Base-by-base conservation (phyloP, 768 basidiomycete species). In the Calocybe cyanea region DNA sequence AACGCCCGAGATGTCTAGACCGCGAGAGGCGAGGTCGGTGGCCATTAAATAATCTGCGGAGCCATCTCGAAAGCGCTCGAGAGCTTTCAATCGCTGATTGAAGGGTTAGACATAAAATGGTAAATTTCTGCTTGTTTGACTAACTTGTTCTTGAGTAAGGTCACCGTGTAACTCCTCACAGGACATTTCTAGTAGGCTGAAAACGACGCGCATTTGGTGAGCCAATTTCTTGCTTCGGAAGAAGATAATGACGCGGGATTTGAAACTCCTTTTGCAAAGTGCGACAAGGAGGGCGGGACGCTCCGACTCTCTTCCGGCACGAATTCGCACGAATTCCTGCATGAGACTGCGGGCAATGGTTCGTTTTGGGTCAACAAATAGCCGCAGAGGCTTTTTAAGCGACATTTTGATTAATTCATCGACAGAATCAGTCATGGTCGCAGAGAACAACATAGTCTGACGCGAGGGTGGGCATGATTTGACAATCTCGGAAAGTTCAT, bases 371-470 rank as follows among this genome's bases (percentile, higher is more conserved):
- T 98, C 96, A 17, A 99, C 94, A 62, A 97, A 97, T 24, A 98
- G 75, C 35, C 94, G 79, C 7, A 94, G 90, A 4, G 96, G 96
- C 62, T 87, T 92, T 63, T 92, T 87, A 39, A 98, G 69, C 10
- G 90, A 91, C 77, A 98, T 86, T 58, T 83, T 84, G 46, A 98
- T 88, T 38, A 99, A 78, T 59, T 93, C 86, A 56, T 96, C 91
- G 7, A 98, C 87, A 1, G 88, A 87, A 64, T 99, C 96, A 3
- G 94, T 97, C 88, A 98, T 98, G 1, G 96, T 99, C 2, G 96
- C 96, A 0, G 93, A 96, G 67, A 99, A 99, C 30, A 99, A 75
- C 92, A 99, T 95, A 3, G 96, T 98, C 63, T 98, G 96, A 30
- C 96, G 80, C 19, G 87, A 86, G 17, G 66, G 65, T 1, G 93